These are phyloP conservation scores for Aspergillus neoniger DNA, from an alignment of 2,329 filamentous ascomycete species.

Conservation along the genomic window DNA sequence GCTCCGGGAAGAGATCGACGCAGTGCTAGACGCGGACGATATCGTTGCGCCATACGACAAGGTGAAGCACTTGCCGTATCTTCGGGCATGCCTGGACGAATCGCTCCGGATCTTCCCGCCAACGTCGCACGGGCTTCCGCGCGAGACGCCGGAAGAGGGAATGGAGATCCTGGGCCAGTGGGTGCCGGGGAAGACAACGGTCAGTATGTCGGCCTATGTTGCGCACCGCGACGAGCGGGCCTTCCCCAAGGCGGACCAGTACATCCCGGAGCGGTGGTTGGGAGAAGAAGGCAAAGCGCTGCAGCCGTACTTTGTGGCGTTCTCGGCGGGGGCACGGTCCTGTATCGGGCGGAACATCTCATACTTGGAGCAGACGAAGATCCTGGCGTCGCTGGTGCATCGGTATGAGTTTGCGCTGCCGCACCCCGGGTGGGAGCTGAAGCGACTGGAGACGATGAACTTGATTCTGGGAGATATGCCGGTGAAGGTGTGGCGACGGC, in stretches of 20 bases:
- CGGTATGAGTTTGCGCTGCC: conserved; percentile 35
- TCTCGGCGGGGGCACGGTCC: conserved; percentile 42
- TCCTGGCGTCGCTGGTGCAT: conserved; percentile 32
- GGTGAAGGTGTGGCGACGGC: conserved; percentile 35
- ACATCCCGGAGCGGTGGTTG: conserved; percentile 47
- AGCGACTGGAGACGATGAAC: conserved; percentile 34
- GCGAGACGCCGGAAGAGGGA: conserved; percentile 51
- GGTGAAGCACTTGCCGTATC: conserved; percentile 54
- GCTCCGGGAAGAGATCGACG: conserved; percentile 51
- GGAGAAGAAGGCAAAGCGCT: conserved; percentile 43
- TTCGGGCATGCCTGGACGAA: conserved; percentile 56
- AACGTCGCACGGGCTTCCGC: conserved; percentile 46
- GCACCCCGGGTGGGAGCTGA: conserved; percentile 28
- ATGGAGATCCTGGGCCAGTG: conserved; percentile 47
- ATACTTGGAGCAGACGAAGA: conserved; percentile 58
- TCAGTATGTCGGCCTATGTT: conserved; percentile 45
- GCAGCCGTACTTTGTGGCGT: conserved; percentile 44
- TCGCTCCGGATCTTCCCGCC: conserved; percentile 50
- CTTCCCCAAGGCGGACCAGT: conserved; percentile 43
- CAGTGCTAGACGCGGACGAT: conserved; percentile 47
- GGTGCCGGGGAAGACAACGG: conserved; percentile 48
- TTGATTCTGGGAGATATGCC: conserved; percentile 34
- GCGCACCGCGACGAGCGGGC: conserved; percentile 42
- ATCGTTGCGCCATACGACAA: conserved; percentile 53
- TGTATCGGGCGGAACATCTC: conserved; percentile 48